A percentile compares a stretch with the other conserved stretches of the same genome.
phyloP scores from a whole-genome alignment of 768 basidiomycete genomes.

The Botryobasidium botryosum region DNA sequence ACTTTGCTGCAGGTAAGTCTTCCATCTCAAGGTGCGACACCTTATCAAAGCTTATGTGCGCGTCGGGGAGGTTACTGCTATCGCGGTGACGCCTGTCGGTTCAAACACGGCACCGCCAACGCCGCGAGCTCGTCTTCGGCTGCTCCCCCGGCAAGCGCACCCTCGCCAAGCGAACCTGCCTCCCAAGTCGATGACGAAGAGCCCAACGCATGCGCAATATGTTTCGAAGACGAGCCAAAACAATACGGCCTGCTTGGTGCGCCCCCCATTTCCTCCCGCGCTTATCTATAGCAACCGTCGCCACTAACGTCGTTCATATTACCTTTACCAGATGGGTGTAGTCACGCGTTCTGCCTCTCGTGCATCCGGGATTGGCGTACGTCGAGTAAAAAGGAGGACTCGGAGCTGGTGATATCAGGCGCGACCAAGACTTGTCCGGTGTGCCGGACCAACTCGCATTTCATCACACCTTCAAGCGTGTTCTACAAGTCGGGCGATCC shows the following conservation, averaged over 20 bases:
- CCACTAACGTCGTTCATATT: background rate
- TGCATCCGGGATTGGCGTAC: constrained; percentile 9
- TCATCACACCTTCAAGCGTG: constrained; percentile 8
- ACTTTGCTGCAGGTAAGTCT: constrained; percentile 7
- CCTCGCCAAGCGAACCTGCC: background rate
- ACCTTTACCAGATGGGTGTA: constrained; percentile 5
- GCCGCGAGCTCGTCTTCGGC: background rate
- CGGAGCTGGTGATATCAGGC: constrained; percentile 1
- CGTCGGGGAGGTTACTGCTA: constrained; percentile 4
- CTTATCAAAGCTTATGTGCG: background rate
- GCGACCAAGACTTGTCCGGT: constrained; percentile 9
- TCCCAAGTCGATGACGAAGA: constrained; percentile 1
- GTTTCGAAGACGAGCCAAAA: constrained; percentile 5
- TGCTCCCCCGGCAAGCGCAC: background rate
- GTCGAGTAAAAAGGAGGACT: constrained; percentile 2
- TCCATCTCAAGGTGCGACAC: background rate
- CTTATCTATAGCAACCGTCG: background rate
- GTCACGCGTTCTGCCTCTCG: constrained; percentile 10
- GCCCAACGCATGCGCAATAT: constrained; percentile 6
- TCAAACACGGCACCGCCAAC: constrained; percentile 7
- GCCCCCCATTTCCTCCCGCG: background rate
- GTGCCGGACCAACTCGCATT: constrained; percentile 7
- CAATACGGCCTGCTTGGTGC: constrained; percentile 10
- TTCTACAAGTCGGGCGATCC: constrained; percentile 7
- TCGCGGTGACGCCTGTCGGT: constrained; percentile 5